Base-by-base conservation (phyloP, 108 stramenopile genomes). In the Seminavis robusta region DNA sequence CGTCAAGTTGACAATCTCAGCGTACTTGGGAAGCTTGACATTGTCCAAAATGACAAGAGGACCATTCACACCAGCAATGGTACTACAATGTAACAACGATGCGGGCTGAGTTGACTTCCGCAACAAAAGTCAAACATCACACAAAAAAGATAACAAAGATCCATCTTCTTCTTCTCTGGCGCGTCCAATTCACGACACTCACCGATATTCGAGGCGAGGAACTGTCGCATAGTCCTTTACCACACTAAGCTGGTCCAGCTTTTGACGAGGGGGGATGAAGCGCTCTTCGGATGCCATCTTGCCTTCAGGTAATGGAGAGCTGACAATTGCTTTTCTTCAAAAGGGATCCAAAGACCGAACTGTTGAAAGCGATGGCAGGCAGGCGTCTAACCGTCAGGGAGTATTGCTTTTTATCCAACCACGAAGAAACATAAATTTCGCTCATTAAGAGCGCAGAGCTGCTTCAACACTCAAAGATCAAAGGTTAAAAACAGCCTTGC, bases 31-130 rank as follows among this genome's bases (percentile, higher is more conserved):
- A 46, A 97, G 83, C 77, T 99, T 99, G 36, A 99, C 99, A 76
- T 99, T 97, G 63, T 99, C 99, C 61, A 99, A 80, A 61, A 99
- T 96, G 33, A 99, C 99, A 47, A 99, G 76, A 44, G 99, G 99
- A 55, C 99, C 98, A 63, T 99, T 98, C 7, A 99, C 99, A 56
- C 96, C 97, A 21, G 85, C 80, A 76, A 99, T 99, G 29, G 99
- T 99, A 41, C 95, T 86, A 68, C 71, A 71, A 32, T 69, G 65
- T 37, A n/a, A n/a, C n/a, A n/a, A n/a, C n/a, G n/a, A n/a, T 76
- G 63, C 1, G 71, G 56, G 26, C 75, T n/a, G n/a, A n/a, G 77
- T 13, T 1, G 24, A 36, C 44, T 5, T 34, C 50, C 17, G 24
- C 43, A 61, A 23, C 20, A 2, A 46, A 33, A 30, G 19, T n/a